phyloP scores from a whole-genome alignment of 768 basidiomycete genomes.

The Lactarius pseudohatsudake region DNA sequence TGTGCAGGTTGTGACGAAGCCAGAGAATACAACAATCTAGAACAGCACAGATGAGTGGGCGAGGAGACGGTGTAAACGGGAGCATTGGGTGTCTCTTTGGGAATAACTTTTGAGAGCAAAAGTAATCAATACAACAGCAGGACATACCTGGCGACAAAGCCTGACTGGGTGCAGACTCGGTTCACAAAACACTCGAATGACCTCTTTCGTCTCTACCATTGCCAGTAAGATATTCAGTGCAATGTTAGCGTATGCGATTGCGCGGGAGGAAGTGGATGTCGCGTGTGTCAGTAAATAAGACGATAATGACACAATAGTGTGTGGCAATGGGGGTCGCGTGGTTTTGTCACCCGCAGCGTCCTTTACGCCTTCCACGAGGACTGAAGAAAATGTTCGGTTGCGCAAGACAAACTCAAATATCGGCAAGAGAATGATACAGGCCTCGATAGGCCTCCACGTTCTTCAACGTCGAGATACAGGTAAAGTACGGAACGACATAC shows the following conservation, averaged over 20 bases:
- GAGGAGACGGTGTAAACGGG: conserved; percentile 40
- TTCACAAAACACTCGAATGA: conserved; percentile 48
- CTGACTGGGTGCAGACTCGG: conserved; percentile 45
- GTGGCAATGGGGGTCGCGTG: conserved; percentile 41
- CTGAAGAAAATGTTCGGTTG: conserved; percentile 50
- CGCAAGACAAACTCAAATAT: conserved; percentile 58
- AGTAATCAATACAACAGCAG: neutral
- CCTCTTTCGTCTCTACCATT: conserved; percentile 48
- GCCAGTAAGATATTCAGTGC: conserved; percentile 53
- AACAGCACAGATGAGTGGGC: conserved; percentile 54
- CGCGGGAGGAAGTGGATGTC: conserved; percentile 55
- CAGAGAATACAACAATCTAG: conserved; percentile 70
- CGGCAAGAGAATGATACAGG: conserved; percentile 56
- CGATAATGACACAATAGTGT: conserved; percentile 54
- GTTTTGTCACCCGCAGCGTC: conserved; percentile 31
- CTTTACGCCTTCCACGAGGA: conserved; percentile 44
- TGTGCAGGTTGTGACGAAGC: conserved; percentile 70
- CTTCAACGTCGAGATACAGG: neutral
- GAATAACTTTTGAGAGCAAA: neutral
- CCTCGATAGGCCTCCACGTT: conserved; percentile 57
- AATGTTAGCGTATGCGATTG: conserved; percentile 61
- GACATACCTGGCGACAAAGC: conserved; percentile 61
- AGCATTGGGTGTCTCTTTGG: conserved; percentile 53
- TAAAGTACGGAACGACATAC: conserved; percentile 36
- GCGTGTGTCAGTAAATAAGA: conserved; percentile 71